phyloP scores from a whole-genome alignment of 257 asterid species.

The Gentiana macrophylla region DNA sequence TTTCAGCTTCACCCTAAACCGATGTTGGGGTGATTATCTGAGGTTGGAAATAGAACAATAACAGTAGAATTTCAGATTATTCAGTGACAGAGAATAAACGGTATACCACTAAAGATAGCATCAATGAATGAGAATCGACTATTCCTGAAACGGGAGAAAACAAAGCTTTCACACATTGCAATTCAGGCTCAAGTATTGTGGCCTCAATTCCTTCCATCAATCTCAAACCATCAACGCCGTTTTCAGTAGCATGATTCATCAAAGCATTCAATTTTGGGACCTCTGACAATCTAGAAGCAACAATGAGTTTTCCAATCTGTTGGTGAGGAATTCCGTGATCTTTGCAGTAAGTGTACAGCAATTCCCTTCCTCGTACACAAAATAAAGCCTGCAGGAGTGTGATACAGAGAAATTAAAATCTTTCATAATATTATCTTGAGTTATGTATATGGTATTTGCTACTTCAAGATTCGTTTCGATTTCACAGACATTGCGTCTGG shows the following conservation, averaged over 20 bases:
- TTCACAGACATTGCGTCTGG: too few species aligned
- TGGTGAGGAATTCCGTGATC: constrained; percentile 55
- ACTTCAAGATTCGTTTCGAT: too few species aligned
- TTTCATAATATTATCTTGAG: background rate
- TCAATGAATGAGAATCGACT: constrained; percentile 58
- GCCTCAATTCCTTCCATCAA: constrained; percentile 63
- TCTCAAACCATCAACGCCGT: constrained; percentile 60
- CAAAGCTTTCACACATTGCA: constrained; percentile 63
- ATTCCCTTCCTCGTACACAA: constrained; percentile 63
- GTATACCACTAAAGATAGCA: constrained; percentile 67
- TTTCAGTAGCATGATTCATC: constrained; percentile 47
- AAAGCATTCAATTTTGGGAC: constrained; percentile 45
- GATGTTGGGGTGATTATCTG: constrained; percentile 32
- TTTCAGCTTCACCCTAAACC: constrained; percentile 91
- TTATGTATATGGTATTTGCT: too few species aligned
- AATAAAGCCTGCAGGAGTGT: constrained; percentile 44
- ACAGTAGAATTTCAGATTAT: background rate
- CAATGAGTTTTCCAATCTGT: constrained; percentile 81
- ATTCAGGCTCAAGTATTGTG: constrained; percentile 47
- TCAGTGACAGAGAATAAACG: background rate
- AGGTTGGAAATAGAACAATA: constrained; percentile 10
- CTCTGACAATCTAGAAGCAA: constrained; percentile 71
- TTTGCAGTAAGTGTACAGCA: constrained; percentile 58
- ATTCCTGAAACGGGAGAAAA: constrained; percentile 71
- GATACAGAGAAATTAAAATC: background rate